Evolutionary conservation across 2,329 filamentous ascomycete genomes (phyloP).

Genomic region (Claviceps spartinae): DNA sequence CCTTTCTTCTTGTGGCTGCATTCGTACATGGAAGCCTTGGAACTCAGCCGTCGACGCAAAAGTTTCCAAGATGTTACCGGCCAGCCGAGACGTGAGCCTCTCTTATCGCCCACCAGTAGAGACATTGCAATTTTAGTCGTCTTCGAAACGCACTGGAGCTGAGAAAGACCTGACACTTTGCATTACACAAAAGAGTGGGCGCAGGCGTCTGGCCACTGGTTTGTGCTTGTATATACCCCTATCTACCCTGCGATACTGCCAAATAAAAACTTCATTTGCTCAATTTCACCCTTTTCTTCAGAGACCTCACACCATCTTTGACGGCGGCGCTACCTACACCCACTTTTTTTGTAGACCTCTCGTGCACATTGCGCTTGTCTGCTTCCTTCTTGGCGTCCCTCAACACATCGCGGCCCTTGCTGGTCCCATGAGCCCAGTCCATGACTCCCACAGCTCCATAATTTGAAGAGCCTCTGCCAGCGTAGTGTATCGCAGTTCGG

Average conservation of each 20-base stretch:
- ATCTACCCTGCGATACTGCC: too few relatives aligned
- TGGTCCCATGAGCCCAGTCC: conserved; percentile 48
- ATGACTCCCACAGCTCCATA: conserved; percentile 48
- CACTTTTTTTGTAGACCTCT: conserved; percentile 22
- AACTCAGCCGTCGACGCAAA: too few relatives aligned
- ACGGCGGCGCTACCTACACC: conserved; percentile 19
- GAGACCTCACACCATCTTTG: conserved; percentile 15
- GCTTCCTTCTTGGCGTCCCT: conserved; percentile 42
- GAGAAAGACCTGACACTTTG: too few relatives aligned
- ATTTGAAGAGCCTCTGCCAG: conserved; percentile 41
- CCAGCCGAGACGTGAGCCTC: too few relatives aligned
- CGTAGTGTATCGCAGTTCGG: conserved; percentile 29
- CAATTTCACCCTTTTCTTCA: conserved; percentile 15
- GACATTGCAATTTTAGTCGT: too few relatives aligned
- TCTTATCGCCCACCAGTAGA: too few relatives aligned
- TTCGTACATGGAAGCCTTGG: neutral
- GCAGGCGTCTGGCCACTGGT: too few relatives aligned
- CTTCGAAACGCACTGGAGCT: too few relatives aligned
- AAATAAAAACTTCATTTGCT: conserved; percentile 13
- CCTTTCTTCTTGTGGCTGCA: neutral
- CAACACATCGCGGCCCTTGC: conserved; percentile 35
- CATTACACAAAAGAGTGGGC: too few relatives aligned
- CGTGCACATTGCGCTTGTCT: conserved; percentile 40
- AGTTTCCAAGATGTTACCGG: too few relatives aligned
- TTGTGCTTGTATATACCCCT: too few relatives aligned